A percentile compares a stretch with the other conserved stretches of the same genome.
phyloP scores from a whole-genome alignment of 2,329 filamentous ascomycete genomes.

The Aspergillus fijiensis region DNA sequence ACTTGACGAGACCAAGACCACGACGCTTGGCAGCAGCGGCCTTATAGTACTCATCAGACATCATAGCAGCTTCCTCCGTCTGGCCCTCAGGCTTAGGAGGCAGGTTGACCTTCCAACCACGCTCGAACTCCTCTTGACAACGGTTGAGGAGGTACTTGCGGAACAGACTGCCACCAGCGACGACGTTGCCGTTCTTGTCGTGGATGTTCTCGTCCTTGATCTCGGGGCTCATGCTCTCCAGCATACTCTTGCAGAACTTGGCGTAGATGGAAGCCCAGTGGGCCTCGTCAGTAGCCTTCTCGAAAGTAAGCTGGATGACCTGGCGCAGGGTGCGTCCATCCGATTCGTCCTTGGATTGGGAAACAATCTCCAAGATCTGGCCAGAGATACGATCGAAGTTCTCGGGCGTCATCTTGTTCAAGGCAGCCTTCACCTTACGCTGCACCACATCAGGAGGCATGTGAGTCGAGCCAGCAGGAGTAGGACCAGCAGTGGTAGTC shows the following conservation, averaged over 20 bases:
- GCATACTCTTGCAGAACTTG: constrained; percentile 96
- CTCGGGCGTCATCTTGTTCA: constrained; percentile 99
- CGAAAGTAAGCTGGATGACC: constrained; percentile 97
- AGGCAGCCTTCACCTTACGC: constrained; percentile 94
- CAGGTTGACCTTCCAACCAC: constrained; percentile 89
- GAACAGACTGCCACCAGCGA: constrained; percentile 92
- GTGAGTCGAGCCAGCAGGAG: constrained; percentile 55
- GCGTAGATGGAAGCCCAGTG: constrained; percentile 99
- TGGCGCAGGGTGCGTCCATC: constrained; percentile 94
- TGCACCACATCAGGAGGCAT: constrained; percentile 92
- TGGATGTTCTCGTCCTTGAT: constrained; percentile 94
- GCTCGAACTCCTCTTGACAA: constrained; percentile 98
- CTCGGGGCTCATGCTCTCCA: constrained; percentile 89
- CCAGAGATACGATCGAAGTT: constrained; percentile 96
- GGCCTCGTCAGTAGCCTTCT: constrained; percentile 97
- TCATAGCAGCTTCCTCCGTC: constrained; percentile 70
- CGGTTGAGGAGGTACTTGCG: constrained; percentile 97
- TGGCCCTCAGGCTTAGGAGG: constrained; percentile 74
- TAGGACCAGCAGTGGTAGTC: constrained; percentile 44
- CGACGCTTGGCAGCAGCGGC: constrained; percentile 93
- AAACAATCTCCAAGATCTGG: constrained; percentile 88
- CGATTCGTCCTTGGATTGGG: constrained; percentile 90
- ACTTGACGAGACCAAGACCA: constrained; percentile 96
- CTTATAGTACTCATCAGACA: constrained; percentile 95
- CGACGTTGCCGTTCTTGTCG: constrained; percentile 83